These are phyloP conservation scores for Oropetium thomaeum DNA, from an alignment of 176 grass and related monocot species.

Conservation along the genomic window DNA sequence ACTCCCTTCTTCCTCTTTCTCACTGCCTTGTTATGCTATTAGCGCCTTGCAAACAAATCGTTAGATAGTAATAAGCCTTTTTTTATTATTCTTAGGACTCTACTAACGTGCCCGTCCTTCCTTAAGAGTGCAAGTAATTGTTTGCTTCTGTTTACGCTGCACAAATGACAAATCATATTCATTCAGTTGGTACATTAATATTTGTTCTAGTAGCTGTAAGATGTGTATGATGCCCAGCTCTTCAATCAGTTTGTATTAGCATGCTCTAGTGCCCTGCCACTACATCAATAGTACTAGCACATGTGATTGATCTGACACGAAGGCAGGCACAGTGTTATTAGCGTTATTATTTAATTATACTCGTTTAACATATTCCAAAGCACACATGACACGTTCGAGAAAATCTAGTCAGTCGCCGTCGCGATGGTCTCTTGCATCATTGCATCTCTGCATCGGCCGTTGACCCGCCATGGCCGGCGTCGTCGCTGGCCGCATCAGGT, in stretches of 20 bases:
- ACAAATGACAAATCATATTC: not conserved
- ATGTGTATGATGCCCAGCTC: too few species aligned
- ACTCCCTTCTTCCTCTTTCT: not conserved
- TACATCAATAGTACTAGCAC: not conserved
- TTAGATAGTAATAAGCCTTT: not conserved
- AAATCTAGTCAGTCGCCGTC: not conserved
- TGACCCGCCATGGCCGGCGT: constrained; percentile 26
- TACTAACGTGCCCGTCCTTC: not conserved
- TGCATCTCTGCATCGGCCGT: constrained; percentile 11
- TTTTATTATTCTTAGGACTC: not conserved
- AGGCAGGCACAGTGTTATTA: not conserved
- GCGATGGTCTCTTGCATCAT: constrained; percentile 26
- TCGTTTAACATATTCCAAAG: not conserved
- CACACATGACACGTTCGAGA: not conserved
- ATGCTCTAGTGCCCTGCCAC: not conserved
- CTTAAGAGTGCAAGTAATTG: not conserved
- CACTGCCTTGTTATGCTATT: accelerated
- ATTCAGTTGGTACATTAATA: not conserved
- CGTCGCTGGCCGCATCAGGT: constrained; percentile 19
- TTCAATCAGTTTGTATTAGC: not conserved
- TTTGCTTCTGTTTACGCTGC: not conserved
- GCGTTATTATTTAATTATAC: not conserved
- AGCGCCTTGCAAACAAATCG: not conserved
- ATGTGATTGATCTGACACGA: constrained; percentile 12
- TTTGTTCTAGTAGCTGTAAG: not conserved